phyloP scores from a whole-genome alignment of 2,329 filamentous ascomycete genomes.

The Fusarium chlamydosporum region DNA sequence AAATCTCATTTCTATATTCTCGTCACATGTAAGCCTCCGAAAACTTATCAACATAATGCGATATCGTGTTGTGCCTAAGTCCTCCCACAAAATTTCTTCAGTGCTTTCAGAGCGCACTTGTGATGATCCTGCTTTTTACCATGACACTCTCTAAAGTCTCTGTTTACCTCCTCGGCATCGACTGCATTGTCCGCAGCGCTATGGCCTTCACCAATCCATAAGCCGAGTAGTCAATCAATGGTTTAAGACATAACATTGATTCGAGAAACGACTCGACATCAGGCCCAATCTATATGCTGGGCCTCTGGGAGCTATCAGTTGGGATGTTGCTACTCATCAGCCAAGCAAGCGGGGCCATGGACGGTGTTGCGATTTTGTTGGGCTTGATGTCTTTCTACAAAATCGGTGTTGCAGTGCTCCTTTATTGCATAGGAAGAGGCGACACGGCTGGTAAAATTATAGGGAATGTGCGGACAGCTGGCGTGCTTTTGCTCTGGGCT shows the following conservation, averaged over 20 bases:
- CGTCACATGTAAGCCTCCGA: no score
- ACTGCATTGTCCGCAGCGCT: constrained; percentile 12
- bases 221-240: constrained; percentile 19
- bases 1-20: no score
- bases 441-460: neutral
- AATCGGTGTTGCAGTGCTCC: neutral
- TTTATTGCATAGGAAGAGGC: neutral
- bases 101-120: no score
- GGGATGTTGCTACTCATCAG: neutral
- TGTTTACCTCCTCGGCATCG: neutral
- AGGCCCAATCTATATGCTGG: constrained; percentile 17
- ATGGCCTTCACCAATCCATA: constrained; percentile 24
- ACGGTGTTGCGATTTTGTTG: neutral
- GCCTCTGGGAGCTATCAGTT: constrained; percentile 14
- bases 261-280: neutral
- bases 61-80: no score
- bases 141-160: neutral
- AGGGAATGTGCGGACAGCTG: neutral
- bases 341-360: neutral
- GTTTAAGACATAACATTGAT: neutral
- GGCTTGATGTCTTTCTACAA: constrained; percentile 20
- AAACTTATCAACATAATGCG: no score
- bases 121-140: fast-evolving
- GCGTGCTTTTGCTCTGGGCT: neutral
- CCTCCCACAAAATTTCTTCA: no score